Conservation (phyloP, 1,284 basidiomycete species). For the Boletus albobrunnescens region DNA sequence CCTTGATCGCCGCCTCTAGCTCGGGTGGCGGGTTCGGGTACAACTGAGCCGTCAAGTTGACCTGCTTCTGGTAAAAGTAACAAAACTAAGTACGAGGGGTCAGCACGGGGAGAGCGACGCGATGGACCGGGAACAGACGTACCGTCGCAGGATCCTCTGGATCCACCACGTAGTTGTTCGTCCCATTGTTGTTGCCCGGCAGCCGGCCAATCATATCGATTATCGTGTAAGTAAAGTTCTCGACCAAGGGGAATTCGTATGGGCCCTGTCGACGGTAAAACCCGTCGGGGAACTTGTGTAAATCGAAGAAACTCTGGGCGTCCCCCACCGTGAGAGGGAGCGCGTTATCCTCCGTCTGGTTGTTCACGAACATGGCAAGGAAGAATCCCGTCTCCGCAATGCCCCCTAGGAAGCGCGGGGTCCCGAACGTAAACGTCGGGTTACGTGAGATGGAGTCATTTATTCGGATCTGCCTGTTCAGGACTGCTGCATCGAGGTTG, state of each 20-base stretch:
- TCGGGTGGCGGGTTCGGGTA: constrained; percentile 22
- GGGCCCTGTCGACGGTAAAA: constrained; percentile 24
- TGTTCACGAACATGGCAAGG: constrained; percentile 28
- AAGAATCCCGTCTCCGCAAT: constrained; percentile 26
- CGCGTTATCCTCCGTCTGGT: constrained; percentile 24
- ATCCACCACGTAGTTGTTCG: constrained; percentile 19
- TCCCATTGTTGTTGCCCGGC: constrained; percentile 24
- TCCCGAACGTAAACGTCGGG: constrained; percentile 24
- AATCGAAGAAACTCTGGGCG: constrained; percentile 21
- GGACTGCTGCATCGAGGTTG: constrained; percentile 20
- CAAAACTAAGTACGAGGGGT: constrained; percentile 7
- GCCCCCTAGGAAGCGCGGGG: constrained; percentile 18
- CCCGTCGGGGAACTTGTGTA: constrained; percentile 18
- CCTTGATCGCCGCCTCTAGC: constrained; percentile 22
- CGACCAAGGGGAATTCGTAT: too few species aligned
- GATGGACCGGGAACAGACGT: constrained; percentile 1
- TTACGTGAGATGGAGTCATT: constrained; percentile 28
- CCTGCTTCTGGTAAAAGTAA: constrained; percentile 19
- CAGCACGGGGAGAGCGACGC: too few species aligned
- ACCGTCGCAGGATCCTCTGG: constrained; percentile 13
- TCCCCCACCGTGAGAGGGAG: constrained; percentile 9
- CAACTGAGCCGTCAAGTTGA: constrained; percentile 22
- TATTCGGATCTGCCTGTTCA: constrained; percentile 17
- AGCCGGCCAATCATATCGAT: constrained; percentile 9
- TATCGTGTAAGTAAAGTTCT: neutral